Conservation (phyloP, 2,329 filamentous ascomycete genomes). For the Talaromyces sp. region DNA sequence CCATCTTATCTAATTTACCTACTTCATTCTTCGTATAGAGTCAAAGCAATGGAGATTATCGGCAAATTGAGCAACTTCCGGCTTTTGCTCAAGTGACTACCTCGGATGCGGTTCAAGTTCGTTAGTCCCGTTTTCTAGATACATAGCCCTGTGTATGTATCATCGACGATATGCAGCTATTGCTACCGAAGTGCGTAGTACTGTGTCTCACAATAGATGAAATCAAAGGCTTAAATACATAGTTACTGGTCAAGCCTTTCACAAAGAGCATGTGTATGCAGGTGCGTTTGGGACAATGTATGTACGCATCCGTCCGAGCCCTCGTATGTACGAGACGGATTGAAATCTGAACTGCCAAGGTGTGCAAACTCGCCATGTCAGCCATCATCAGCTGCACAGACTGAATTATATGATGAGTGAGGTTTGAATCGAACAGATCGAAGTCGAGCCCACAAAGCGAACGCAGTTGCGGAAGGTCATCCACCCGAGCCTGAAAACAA, state of each 20-base stretch:
- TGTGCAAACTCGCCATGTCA: not conserved
- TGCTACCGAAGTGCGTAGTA: not conserved
- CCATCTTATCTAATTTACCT: not conserved
- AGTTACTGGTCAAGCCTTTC: not conserved
- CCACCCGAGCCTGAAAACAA: not conserved
- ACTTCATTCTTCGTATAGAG: not conserved
- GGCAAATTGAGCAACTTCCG: not conserved
- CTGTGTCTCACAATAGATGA: not conserved
- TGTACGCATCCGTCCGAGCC: not conserved
- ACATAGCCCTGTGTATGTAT: not conserved
- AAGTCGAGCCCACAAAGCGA: not conserved
- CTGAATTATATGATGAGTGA: not conserved
- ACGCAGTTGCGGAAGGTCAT: no score
- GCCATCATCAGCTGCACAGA: not conserved
- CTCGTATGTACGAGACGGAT: slow-evolving; percentile 6
- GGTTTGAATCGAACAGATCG: not conserved
- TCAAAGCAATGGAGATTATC: not conserved
- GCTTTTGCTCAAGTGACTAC: not conserved
- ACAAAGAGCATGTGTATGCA: not conserved
- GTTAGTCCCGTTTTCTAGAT: not conserved
- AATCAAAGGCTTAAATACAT: not conserved
- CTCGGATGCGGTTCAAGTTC: not conserved
- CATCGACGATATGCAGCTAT: not conserved
- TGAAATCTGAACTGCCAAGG: not conserved
- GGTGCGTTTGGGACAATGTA: not conserved